A percentile compares a stretch with the other conserved stretches of the same genome.
Conservation (phyloP, 2,329 filamentous ascomycete species). For the Paecilomyces fulvus region DNA sequence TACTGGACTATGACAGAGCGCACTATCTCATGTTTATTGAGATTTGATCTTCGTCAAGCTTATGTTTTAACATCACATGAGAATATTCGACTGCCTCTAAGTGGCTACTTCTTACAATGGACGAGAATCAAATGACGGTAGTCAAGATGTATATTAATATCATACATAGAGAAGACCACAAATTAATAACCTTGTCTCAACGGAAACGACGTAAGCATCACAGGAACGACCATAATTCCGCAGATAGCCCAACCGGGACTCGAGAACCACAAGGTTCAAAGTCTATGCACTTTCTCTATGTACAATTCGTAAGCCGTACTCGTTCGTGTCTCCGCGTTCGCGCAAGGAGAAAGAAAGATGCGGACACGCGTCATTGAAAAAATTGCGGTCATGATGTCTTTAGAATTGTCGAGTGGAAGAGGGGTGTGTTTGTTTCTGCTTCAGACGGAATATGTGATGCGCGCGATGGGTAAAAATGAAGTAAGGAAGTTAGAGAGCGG, state of each 20-base stretch:
- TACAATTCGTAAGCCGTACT: conserved; percentile 1
- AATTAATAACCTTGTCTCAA: neutral
- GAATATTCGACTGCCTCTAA: neutral
- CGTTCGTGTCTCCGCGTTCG: neutral
- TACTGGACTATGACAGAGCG: neutral
- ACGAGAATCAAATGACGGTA: neutral
- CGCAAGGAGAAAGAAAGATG: neutral
- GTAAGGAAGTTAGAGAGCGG: neutral
- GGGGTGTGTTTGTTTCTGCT: neutral
- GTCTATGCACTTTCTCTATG: neutral
- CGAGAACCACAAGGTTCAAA: neutral
- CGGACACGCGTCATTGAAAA: neutral
- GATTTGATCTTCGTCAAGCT: neutral
- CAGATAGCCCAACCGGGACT: neutral
- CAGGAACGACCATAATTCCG: neutral
- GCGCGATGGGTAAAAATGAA: too few species aligned
- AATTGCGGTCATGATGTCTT: neutral
- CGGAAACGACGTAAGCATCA: neutral
- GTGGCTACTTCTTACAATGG: neutral
- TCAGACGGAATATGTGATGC: neutral
- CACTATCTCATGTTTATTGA: neutral
- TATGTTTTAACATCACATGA: neutral
- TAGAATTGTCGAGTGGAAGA: neutral
- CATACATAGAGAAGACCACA: neutral
- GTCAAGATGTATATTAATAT: neutral